These are phyloP conservation scores for Sequoiadendron giganteum DNA, from an alignment of 75 land plant genomes.

Conservation along the genomic window DNA sequence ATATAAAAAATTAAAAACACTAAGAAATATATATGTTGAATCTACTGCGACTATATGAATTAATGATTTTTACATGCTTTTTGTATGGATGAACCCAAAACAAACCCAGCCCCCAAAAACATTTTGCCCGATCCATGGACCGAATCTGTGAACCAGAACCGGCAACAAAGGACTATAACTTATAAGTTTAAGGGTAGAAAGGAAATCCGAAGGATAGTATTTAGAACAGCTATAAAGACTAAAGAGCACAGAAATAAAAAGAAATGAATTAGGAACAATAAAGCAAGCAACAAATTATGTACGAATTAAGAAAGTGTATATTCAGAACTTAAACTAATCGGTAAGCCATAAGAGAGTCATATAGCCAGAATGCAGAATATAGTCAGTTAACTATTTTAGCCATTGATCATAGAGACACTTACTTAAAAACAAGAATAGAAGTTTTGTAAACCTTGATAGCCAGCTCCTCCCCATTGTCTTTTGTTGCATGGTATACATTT, in stretches of 20 bases:
- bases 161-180: too few species aligned
- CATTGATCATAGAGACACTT: constrained; percentile 22
- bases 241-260: not conserved
- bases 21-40: too few species aligned
- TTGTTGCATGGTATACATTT: constrained; percentile 97
- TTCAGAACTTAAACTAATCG: not conserved
- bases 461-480: constrained; percentile 76
- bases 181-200: not conserved
- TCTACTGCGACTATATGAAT: too few species aligned
- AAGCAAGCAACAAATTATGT: not conserved
- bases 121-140: too few species aligned
- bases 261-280: not conserved
- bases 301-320: not conserved
- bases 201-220: not conserved
- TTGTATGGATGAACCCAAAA: too few species aligned
- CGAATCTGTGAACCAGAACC: too few species aligned
- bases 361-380: not conserved
- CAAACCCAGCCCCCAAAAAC: too few species aligned
- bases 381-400: not conserved
- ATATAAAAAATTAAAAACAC: too few species aligned
- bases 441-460: constrained; percentile 97
- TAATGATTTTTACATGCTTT: too few species aligned
- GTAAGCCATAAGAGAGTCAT: not conserved
- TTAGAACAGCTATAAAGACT: not conserved
- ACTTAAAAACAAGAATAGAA: constrained; percentile 96